Evolutionary conservation across 129 eudicot species (phyloP), one percentile per base, ranked within the genome.

Genomic region (Rutidosis leptorrhynchoides): DNA sequence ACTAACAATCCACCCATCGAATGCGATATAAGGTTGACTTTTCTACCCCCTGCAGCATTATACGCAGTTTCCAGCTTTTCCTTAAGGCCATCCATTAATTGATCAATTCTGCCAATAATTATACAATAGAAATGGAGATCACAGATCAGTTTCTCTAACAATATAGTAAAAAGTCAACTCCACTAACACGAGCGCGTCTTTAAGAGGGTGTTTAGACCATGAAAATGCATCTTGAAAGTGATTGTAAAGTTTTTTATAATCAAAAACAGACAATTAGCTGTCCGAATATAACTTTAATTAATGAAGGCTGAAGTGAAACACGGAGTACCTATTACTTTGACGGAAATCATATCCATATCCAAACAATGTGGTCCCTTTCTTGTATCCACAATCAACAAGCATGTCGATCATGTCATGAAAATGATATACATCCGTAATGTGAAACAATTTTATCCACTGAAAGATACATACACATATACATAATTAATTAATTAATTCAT

Each of bases 361-460:
- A 62, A 93, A 93, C 83, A 93, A 77, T 30, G 90, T 93, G 56
- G 95, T 89, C 60, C 99, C 99, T 81, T 93, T 93, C 84, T 78
- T 79, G 81, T 88, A 89, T 46, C 99, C 99, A 68, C 88, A 86
- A 49, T 78, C 80, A 66, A 93, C 74, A 32, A 93, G 96, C 99
- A 93, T 89, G 20, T 89, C 82, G 67, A 93, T 93, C 96, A 93
- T 93, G 76, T 93, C 95, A 75, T 93, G 99, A 75, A 93, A 93
- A 77, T 93, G 95, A 78, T 86, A 93, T 61, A 84, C 83, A 52
- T 84, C 95, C 33, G 81, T 86, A 81, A 93, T 48, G 43, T 80
- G 92, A 32, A 89, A 42, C 55, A 72, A 77, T 73, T 93, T 93
- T 26, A 86, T 80, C 68, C 75, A 77, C 99, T 93, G 94, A 56